A percentile compares a stretch with the other conserved stretches of the same genome.
Evolutionary conservation across 352 stramenopile genomes (phyloP).

Genomic region (Thalassiosira mediterranea): DNA sequence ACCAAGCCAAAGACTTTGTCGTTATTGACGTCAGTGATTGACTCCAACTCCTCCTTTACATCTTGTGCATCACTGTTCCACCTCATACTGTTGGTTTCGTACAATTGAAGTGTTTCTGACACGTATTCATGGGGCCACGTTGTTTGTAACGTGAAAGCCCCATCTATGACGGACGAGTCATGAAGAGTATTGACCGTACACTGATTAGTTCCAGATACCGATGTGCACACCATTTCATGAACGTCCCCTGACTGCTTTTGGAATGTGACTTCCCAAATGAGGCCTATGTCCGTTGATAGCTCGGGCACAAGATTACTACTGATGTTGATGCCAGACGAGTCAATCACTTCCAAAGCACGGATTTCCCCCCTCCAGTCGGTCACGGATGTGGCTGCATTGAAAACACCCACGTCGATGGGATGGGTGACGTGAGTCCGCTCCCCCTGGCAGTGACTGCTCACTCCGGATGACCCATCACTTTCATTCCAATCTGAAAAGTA

Average conservation of each 20-base stretch:
- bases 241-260: slow-evolving; percentile 70
- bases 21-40: slow-evolving; percentile 54
- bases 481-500: slow-evolving; percentile 72
- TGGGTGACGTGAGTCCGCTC: slow-evolving; percentile 64
- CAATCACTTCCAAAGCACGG: slow-evolving; percentile 80
- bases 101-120: slow-evolving; percentile 60
- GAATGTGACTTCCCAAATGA: slow-evolving; percentile 76
- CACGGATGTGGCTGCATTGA: slow-evolving; percentile 48
- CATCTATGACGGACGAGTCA: slow-evolving; percentile 76
- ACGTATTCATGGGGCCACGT: slow-evolving; percentile 82
- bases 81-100: slow-evolving; percentile 80
- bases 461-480: slow-evolving; percentile 50
- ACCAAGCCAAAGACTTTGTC: slow-evolving; percentile 89
- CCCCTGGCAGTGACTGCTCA: slow-evolving; percentile 64
- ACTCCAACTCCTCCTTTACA: slow-evolving; percentile 82
- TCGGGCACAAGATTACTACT: slow-evolving; percentile 47
- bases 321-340: slow-evolving; percentile 62
- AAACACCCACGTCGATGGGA: slow-evolving; percentile 79
- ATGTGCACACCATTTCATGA: slow-evolving; percentile 66
- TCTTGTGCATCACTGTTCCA: slow-evolving; percentile 84
- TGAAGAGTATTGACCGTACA: slow-evolving; percentile 74
- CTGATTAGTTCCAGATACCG: slow-evolving; percentile 39
- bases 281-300: slow-evolving; percentile 61
- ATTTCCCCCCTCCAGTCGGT: slow-evolving; percentile 75
- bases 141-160: slow-evolving; percentile 74